phyloP scores from a whole-genome alignment of 805 yeast species.

The Candida coquimbonensis region DNA sequence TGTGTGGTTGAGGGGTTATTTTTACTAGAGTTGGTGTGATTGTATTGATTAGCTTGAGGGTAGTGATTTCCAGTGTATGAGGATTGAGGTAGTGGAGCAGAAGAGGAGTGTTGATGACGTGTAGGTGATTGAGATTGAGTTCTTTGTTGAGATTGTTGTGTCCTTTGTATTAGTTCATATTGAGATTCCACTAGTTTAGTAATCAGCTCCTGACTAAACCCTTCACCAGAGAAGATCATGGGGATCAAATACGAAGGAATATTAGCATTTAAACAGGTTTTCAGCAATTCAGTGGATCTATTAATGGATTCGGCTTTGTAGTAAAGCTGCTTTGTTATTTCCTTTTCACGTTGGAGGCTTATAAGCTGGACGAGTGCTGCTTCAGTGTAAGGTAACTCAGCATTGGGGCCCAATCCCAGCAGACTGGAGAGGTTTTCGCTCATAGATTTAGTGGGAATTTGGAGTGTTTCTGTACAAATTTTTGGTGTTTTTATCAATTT shows the following conservation, averaged over 20 bases:
- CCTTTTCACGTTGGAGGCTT: conserved; percentile 47
- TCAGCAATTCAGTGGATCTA: conserved; percentile 54
- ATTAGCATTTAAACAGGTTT: conserved; percentile 50
- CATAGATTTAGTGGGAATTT: conserved; percentile 2
- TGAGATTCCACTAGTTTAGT: conserved; percentile 8
- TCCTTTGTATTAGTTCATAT: conserved; percentile 1
- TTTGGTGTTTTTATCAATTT: neutral
- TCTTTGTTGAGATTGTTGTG: neutral
- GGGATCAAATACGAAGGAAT: conserved; percentile 64
- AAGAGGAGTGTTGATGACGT: too few relatives aligned
- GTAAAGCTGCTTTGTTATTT: conserved; percentile 73
- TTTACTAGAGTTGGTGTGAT: neutral
- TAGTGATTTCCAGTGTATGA: neutral
- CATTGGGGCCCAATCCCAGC: conserved; percentile 18
- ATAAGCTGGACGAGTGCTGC: conserved; percentile 18
- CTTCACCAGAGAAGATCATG: conserved; percentile 40
- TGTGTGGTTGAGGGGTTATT: neutral
- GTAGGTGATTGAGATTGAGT: neutral
- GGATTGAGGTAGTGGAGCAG: neutral
- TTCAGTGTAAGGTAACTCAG: conserved; percentile 22
- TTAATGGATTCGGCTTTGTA: conserved; percentile 58
- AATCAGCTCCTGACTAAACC: conserved; percentile 13
- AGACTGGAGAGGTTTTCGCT: conserved; percentile 16
- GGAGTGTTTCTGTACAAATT: too few relatives aligned
- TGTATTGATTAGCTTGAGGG: neutral